phyloP scores from a whole-genome alignment of 495 filamentous ascomycete genomes.

The Alectoria sarmentosa region DNA sequence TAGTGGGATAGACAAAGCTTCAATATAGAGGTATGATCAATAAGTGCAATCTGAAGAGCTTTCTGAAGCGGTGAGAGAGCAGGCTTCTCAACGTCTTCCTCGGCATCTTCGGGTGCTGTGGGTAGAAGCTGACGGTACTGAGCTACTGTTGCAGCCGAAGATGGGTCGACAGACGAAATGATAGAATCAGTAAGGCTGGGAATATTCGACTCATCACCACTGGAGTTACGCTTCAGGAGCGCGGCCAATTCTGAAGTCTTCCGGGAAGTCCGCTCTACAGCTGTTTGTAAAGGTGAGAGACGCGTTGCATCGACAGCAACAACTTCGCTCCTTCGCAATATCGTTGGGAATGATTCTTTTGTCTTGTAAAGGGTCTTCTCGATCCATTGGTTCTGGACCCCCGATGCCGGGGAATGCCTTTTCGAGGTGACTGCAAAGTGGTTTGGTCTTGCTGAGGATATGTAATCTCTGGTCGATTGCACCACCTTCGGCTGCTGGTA shows the following conservation, averaged over 20 bases:
- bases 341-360: conserved; percentile 83
- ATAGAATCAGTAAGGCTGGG: conserved; percentile 64
- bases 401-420: conserved; percentile 55
- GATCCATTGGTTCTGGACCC: conserved; percentile 62
- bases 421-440: conserved; percentile 67
- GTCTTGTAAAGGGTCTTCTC: conserved; percentile 86
- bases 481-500: conserved; percentile 83
- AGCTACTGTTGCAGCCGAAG: conserved; percentile 60
- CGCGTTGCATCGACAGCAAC: conserved; percentile 56
- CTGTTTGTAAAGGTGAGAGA: conserved; percentile 73
- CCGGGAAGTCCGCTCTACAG: conserved; percentile 80
- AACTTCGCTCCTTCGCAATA: conserved; percentile 83
- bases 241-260: conserved; percentile 79
- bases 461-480: conserved; percentile 71
- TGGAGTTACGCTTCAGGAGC: conserved; percentile 65
- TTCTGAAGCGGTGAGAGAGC: conserved; percentile 51
- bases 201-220: conserved; percentile 62
- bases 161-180: conserved; percentile 60
- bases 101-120: conserved; percentile 31
- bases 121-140: conserved; percentile 69
- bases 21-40: conserved; percentile 83
- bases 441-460: conserved; percentile 66
- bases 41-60: conserved; percentile 75
- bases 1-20: conserved; percentile 74
- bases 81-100: conserved; percentile 41